Evolutionary conservation across 2,329 filamentous ascomycete genomes (phyloP).

Genomic region (Pyrenochaeta sp.): DNA sequence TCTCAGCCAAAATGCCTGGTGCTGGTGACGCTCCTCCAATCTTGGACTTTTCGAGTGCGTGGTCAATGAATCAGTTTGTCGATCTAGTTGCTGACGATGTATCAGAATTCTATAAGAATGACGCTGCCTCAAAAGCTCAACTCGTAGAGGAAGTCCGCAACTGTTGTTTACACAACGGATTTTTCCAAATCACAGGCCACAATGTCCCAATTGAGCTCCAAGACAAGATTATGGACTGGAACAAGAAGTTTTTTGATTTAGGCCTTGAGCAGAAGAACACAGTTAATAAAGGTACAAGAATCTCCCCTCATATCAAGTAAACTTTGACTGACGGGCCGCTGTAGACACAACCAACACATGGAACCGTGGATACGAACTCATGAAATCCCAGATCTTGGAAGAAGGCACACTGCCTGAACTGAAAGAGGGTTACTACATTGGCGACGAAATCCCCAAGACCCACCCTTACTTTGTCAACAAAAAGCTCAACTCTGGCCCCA

Average conservation of each 20-base stretch:
- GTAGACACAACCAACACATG: constrained; percentile 47
- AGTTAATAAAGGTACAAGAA: constrained; percentile 43
- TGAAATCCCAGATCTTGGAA: constrained; percentile 54
- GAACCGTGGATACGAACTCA: constrained; percentile 54
- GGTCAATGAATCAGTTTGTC: not conserved
- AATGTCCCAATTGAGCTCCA: constrained; percentile 50
- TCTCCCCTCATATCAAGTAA: accelerated
- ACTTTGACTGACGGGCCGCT: not conserved
- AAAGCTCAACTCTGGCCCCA: constrained; percentile 51
- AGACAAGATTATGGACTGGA: constrained; percentile 47
- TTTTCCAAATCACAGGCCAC: constrained; percentile 57
- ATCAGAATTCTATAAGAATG: constrained; percentile 36
- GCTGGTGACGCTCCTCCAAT: constrained; percentile 33
- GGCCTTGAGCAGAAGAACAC: constrained; percentile 52
- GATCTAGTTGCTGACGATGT: not conserved
- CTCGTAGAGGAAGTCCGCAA: constrained; percentile 38
- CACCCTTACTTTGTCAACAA: constrained; percentile 50
- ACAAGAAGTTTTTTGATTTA: constrained; percentile 52
- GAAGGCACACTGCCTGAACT: constrained; percentile 52
- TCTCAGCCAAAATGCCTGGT: constrained; percentile 21
- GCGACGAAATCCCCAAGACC: constrained; percentile 49
- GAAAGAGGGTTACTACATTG: constrained; percentile 54
- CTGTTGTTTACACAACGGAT: constrained; percentile 49
- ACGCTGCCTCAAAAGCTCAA: constrained; percentile 30
- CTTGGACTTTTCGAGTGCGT: constrained; percentile 36